A percentile compares a stretch with the other conserved stretches of the same genome.
These are phyloP conservation scores for Pittosporum tobira DNA, from an alignment of 129 eudicot species.

Conservation along the genomic window DNA sequence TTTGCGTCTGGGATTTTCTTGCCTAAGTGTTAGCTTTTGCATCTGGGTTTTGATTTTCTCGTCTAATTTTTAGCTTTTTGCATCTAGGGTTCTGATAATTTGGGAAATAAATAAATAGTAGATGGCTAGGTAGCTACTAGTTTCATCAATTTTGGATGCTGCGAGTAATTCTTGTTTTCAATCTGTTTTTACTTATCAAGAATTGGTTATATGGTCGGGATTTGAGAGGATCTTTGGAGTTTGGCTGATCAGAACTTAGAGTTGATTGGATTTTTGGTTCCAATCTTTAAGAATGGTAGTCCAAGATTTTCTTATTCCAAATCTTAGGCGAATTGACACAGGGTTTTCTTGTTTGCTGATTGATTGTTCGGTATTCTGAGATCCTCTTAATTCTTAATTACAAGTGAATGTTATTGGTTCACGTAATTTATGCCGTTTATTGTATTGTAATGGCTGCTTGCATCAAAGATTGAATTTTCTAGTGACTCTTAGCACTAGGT, in stretches of 20 bases:
- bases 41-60: constrained; percentile 1
- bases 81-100: background rate
- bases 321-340: background rate
- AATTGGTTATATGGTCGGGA: too few species aligned
- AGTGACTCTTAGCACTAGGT: background rate
- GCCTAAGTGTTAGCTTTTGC: background rate
- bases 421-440: background rate
- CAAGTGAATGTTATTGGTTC: background rate
- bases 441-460: background rate
- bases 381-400: background rate
- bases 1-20: background rate
- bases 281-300: background rate
- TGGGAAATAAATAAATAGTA: background rate
- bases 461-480: background rate
- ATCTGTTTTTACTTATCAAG: too few species aligned
- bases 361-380: background rate
- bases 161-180: too few species aligned
- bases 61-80: background rate
- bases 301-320: too few species aligned
- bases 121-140: background rate
- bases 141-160: background rate
- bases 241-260: background rate
- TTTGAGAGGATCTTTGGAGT: background rate
- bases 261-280: background rate
- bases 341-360: background rate